These are phyloP conservation scores for Penicillium frequentans DNA, from an alignment of 2,329 filamentous ascomycete genomes.

Conservation along the genomic window DNA sequence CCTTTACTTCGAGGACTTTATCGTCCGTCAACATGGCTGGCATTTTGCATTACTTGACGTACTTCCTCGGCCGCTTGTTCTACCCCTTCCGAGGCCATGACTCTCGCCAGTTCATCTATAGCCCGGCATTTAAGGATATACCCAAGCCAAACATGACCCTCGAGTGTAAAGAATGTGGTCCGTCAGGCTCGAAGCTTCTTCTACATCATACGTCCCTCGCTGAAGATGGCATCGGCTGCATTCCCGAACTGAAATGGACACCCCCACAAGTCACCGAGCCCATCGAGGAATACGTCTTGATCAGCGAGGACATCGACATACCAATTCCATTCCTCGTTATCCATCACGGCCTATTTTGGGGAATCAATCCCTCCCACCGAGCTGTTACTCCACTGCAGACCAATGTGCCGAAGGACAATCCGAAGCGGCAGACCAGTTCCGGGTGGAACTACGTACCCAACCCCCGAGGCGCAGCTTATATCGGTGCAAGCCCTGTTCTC, in stretches of 20 bases:
- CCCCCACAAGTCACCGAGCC: constrained; percentile 12
- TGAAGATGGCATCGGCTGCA: constrained; percentile 19
- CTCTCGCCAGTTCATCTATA: constrained; percentile 21
- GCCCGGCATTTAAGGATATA: constrained; percentile 22
- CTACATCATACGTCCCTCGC: constrained; percentile 23
- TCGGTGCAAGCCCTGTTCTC: constrained; percentile 26
- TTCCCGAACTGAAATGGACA: constrained; percentile 28
- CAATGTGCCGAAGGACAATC: neutral
- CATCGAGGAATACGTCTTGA: constrained; percentile 28
- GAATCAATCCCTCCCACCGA: constrained; percentile 18
- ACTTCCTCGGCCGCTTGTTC: constrained; percentile 18
- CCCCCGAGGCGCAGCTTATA: constrained; percentile 22
- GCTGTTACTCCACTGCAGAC: neutral
- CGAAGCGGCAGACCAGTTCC: constrained; percentile 14
- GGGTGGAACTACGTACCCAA: constrained; percentile 33
- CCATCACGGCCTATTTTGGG: constrained; percentile 32
- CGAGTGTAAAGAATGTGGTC: constrained; percentile 22
- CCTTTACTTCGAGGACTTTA: neutral
- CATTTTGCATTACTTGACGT: constrained; percentile 22
- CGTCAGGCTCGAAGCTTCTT: constrained; percentile 23
- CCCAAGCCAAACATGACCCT: constrained; percentile 26
- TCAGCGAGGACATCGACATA: constrained; percentile 33
- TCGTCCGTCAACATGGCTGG: neutral
- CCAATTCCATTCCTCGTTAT: constrained; percentile 29
- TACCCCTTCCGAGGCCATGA: constrained; percentile 30